A percentile compares a stretch with the other conserved stretches of the same genome.
Evolutionary conservation across 2,329 filamentous ascomycete genomes (phyloP).

Genomic region (Aspergillus thermomutatus): DNA sequence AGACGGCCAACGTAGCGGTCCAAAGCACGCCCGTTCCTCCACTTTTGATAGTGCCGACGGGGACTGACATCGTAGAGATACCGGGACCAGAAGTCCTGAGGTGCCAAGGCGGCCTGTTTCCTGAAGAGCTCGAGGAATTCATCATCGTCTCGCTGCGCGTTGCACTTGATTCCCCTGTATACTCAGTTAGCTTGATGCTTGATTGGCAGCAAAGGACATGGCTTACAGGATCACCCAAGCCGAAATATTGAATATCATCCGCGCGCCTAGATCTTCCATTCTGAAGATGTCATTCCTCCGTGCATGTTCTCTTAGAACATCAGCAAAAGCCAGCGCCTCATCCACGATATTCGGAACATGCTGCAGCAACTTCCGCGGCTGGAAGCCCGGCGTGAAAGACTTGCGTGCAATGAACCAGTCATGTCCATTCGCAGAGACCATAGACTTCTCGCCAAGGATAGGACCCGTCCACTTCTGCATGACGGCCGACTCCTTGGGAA

Average conservation of each 20-base stretch:
- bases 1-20: constrained; percentile 13
- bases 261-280: constrained; percentile 10
- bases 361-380: constrained; percentile 7
- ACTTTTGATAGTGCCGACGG: constrained; percentile 19
- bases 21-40: constrained; percentile 22
- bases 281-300: constrained; percentile 5
- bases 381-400: constrained; percentile 9
- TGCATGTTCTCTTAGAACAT: constrained; percentile 8
- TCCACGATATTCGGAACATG: constrained; percentile 11
- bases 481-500: constrained; percentile 32
- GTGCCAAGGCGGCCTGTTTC: constrained; percentile 18
- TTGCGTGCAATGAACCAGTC: constrained; percentile 34
- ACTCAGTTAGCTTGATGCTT: constrained; percentile 4
- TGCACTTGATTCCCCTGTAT: constrained; percentile 11
- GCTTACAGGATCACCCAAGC: constrained; percentile 8
- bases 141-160: constrained; percentile 27
- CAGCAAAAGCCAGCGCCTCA: constrained; percentile 8
- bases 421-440: constrained; percentile 35
- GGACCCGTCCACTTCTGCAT: constrained; percentile 25
- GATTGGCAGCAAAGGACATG: neutral
- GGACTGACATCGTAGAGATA: constrained; percentile 9
- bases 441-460: constrained; percentile 29
- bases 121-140: constrained; percentile 33
- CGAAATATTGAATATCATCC: constrained; percentile 14
- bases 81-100: constrained; percentile 8